phyloP scores from a whole-genome alignment of 1,284 basidiomycete genomes.

The Heterobasidion occidentale region DNA sequence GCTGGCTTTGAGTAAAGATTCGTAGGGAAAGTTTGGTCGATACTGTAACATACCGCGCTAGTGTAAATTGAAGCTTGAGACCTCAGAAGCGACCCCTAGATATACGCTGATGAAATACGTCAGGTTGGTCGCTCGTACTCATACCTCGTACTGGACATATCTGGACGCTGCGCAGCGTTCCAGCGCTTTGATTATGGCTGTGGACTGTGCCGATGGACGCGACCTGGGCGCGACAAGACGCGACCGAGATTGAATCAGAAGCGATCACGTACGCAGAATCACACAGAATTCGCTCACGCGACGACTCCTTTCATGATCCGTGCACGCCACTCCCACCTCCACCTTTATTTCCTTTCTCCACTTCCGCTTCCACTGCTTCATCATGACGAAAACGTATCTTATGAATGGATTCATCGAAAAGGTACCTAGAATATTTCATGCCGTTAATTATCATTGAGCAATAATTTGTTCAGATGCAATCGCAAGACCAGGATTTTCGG shows the following conservation, averaged over 20 bases:
- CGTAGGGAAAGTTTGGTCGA: too few species aligned
- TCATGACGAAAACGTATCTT: constrained; percentile 74
- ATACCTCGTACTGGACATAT: too few species aligned
- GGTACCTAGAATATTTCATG: constrained; percentile 25
- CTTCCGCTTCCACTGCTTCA: constrained; percentile 16
- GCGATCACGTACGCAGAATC: background rate
- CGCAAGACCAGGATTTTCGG: constrained; percentile 79
- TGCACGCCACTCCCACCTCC: background rate
- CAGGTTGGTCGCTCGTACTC: too few species aligned
- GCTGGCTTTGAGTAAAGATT: constrained; percentile 23
- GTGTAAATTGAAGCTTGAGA: too few species aligned
- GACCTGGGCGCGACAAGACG: background rate
- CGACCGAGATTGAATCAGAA: constrained; percentile 1
- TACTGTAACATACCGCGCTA: too few species aligned
- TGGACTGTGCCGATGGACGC: too few species aligned
- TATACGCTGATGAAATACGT: too few species aligned
- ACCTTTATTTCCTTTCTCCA: background rate
- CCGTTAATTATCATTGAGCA: constrained; percentile 9
- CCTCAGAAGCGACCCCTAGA: too few species aligned
- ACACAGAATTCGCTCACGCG: too few species aligned
- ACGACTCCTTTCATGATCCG: background rate
- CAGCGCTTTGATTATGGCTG: too few species aligned
- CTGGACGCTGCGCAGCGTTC: too few species aligned
- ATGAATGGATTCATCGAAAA: constrained; percentile 79
- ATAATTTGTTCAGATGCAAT: constrained; percentile 58